Evolutionary conservation across 176 grass and related monocot species (phyloP).

Genomic region (Avena atlantica): DNA sequence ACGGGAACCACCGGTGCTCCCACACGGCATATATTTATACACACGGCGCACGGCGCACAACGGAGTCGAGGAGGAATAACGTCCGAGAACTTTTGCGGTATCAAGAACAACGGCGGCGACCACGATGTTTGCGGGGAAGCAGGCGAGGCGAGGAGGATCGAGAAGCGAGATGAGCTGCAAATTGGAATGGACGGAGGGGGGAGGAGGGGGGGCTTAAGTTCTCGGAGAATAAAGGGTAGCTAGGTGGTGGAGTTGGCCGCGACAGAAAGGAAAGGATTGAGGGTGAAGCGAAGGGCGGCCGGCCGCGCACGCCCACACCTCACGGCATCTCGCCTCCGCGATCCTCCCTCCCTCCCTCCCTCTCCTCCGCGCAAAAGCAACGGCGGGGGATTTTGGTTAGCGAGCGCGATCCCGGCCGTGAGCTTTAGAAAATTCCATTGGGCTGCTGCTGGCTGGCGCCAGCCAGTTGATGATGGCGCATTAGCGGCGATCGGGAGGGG

Average conservation of each 20-base stretch:
- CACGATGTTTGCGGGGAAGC: conserved; percentile 39
- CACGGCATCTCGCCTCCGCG: conserved; percentile 54
- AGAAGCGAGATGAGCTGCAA: too few relatives aligned
- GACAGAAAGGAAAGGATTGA: conserved; percentile 75
- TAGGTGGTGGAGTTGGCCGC: conserved; percentile 44
- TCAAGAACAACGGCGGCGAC: conserved; percentile 39
- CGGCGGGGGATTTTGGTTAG: background rate
- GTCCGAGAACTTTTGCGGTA: conserved; percentile 29
- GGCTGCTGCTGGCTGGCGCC: conserved; percentile 9
- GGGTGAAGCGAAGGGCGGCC: conserved; percentile 53
- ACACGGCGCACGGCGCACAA: background rate
- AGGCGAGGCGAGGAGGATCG: background rate
- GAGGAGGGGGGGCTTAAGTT: conserved; percentile 33
- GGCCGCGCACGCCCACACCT: conserved; percentile 41
- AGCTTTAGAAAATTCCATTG: conserved; percentile 28
- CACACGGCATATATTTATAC: conserved; percentile 38
- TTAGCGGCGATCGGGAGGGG: conserved; percentile 38
- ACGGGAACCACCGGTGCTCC: conserved; percentile 6
- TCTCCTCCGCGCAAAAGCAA: conserved; percentile 49
- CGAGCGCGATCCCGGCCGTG: conserved; percentile 19
- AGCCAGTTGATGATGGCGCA: conserved; percentile 50
- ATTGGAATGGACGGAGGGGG: conserved; percentile 45
- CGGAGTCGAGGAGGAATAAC: conserved; percentile 5
- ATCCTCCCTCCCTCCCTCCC: background rate
- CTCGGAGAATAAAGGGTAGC: conserved; percentile 60